Evolutionary conservation across 441 rosid species (phyloP), one percentile per base, ranked within the genome.

Genomic region (Capsella rubella): DNA sequence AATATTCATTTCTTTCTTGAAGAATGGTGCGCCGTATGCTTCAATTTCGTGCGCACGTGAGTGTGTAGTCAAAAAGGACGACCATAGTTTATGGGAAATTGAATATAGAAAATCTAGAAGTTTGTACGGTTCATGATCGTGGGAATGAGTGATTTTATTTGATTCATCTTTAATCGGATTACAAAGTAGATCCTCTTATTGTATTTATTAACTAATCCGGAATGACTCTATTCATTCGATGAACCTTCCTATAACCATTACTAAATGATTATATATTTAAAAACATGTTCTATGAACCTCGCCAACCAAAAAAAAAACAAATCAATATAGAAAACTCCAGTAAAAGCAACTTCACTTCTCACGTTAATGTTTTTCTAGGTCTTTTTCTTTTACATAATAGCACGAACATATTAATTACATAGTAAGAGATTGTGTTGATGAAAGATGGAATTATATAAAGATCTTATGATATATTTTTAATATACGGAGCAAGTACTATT

Each of bases 41-140:
- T 69, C 58, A 63, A 3, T 73, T 56, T 42, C 8, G 7, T 43
- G 72, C 53, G 77, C 86, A 75, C 81, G 81, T 78, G 82, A 53
- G 55, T 59, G 32, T 80, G 82, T 75, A 62, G 75, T 69, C 77
- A 8, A 66, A 56, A 75, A 50, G n/a, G 52, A 31, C 35, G 78
- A 80, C 82, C 78, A 39, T 3, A 15, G 14, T 8, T 25, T 72
- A 18, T 58, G 71, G 72, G 31, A 11, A 42, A 40, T 6, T 18
- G 56, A 28, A 4, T 27, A 35, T 62, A 37, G 6, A 11, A 14
- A 51, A 3, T 71, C 68, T 51, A 77, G 45, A 71, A 65, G 49
- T 50, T 49, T 53, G 49, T 63, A 71, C 42, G 67, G 76, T 71
- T 63, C 79, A 64, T 76, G 72, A 45, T 76, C 75, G 32, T 76